phyloP scores from a whole-genome alignment of 2,329 filamentous ascomycete species.

The Trichoderma breve region DNA sequence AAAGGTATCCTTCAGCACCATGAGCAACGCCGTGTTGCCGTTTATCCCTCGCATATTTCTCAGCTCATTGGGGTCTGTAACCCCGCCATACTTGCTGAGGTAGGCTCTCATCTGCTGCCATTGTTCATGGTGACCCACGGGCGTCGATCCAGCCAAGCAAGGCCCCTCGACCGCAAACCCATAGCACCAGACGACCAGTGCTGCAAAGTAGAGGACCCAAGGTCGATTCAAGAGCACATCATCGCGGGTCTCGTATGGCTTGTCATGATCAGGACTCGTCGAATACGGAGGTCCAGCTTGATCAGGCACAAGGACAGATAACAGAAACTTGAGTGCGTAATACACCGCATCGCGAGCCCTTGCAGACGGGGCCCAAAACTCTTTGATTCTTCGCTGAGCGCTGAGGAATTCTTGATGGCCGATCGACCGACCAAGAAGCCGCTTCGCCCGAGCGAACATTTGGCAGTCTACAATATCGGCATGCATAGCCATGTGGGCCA shows the following conservation, averaged over 20 bases:
- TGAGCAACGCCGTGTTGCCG: constrained; percentile 74
- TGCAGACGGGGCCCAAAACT: constrained; percentile 84
- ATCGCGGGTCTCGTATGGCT: constrained; percentile 75
- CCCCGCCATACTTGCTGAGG: constrained; percentile 67
- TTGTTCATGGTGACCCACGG: constrained; percentile 62
- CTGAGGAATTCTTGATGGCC: constrained; percentile 76
- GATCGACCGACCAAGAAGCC: constrained; percentile 81
- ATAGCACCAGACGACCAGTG: constrained; percentile 92
- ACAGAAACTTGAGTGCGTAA: constrained; percentile 86
- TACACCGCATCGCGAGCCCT: constrained; percentile 87
- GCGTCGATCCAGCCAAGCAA: constrained; percentile 51
- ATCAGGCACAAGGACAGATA: constrained; percentile 71
- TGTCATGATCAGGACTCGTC: constrained; percentile 41
- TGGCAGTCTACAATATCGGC: constrained; percentile 97
- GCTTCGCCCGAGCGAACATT: constrained; percentile 85
- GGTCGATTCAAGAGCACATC: constrained; percentile 88
- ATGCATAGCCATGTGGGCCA: constrained; percentile 97
- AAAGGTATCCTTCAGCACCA: constrained; percentile 81
- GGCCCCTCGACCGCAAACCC: constrained; percentile 87
- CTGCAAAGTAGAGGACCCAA: constrained; percentile 94
- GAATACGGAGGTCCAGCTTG: constrained; percentile 37
- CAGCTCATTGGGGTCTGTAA: constrained; percentile 74
- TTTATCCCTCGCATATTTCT: constrained; percentile 74
- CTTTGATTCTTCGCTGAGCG: constrained; percentile 79
- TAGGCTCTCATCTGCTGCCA: constrained; percentile 77